A percentile compares a stretch with the other conserved stretches of the same genome.
Evolutionary conservation across 305 asterid genomes (phyloP).

Genomic region (Fraxinus baroniana): DNA sequence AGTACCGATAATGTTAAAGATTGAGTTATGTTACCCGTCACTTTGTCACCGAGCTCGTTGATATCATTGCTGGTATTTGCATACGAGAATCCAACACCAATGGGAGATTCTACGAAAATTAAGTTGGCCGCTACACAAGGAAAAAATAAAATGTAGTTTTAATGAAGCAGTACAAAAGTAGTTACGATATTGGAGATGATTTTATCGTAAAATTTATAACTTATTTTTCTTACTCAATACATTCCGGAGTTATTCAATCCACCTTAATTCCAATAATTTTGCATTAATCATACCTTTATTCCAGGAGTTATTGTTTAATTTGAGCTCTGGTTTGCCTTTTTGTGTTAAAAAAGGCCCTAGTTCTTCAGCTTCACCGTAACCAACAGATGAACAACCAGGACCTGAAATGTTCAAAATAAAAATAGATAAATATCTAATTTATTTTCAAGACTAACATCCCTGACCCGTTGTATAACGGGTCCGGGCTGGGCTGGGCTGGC

Average conservation of each 20-base stretch:
- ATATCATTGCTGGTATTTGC: slow-evolving; percentile 66
- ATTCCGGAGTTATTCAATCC: not conserved
- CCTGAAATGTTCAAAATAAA: slow-evolving; percentile 37
- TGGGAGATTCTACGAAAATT: slow-evolving; percentile 71
- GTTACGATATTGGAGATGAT: not conserved
- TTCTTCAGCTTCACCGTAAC: slow-evolving; percentile 78
- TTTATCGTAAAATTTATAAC: not conserved
- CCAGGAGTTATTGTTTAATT: slow-evolving; percentile 65
- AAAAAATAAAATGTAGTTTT: not conserved
- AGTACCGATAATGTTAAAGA: not conserved
- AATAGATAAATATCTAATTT: not conserved
- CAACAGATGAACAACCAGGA: slow-evolving; percentile 92
- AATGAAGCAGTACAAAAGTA: not conserved
- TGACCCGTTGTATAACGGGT: too few species aligned
- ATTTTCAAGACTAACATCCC: not conserved
- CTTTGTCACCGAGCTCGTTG: slow-evolving; percentile 50
- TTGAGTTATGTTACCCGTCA: slow-evolving; percentile 42
- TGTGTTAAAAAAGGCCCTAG: slow-evolving; percentile 76
- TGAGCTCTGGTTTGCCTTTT: slow-evolving; percentile 64
- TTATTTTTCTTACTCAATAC: not conserved
- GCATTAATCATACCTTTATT: slow-evolving; percentile 52
- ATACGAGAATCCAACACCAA: slow-evolving; percentile 87
- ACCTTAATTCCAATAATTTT: not conserved
- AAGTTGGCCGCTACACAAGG: slow-evolving; percentile 55
- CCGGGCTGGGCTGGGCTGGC: too few species aligned